phyloP scores from a whole-genome alignment of 768 basidiomycete species.

The Lactarius indigo region DNA sequence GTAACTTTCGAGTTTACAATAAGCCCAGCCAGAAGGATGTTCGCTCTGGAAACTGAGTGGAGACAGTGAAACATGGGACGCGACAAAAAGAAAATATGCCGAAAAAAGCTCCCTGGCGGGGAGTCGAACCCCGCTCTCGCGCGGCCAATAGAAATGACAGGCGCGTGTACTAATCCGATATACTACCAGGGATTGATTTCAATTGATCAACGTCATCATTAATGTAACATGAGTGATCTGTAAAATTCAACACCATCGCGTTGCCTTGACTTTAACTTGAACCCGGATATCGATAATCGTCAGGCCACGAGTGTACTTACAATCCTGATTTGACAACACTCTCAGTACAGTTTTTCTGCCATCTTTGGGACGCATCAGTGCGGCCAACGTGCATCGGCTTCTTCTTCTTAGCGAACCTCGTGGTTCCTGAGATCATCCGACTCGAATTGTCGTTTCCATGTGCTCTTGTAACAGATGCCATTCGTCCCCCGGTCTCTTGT shows the following conservation, averaged over 20 bases:
- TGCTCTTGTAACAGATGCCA: not conserved
- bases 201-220: not conserved
- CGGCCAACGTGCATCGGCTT: too few relatives aligned
- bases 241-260: too few relatives aligned
- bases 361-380: too few relatives aligned
- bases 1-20: too few relatives aligned
- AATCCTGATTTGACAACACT: too few relatives aligned
- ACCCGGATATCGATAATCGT: too few relatives aligned
- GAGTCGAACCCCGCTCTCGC: constrained; percentile 35
- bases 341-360: too few relatives aligned
- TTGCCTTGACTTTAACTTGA: too few relatives aligned
- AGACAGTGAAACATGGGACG: too few relatives aligned
- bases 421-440: not conserved
- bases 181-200: constrained; percentile 15
- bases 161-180: constrained; percentile 24
- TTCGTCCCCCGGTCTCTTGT: not conserved
- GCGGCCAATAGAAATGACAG: constrained; percentile 13
- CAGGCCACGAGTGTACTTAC: too few relatives aligned
- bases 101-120: constrained; percentile 28
- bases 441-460: not conserved
- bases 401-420: not conserved
- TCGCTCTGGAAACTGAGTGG: too few relatives aligned
- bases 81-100: not conserved
- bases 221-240: not conserved
- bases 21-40: too few relatives aligned